A percentile compares a stretch with the other conserved stretches of the same genome.
Evolutionary conservation across 1,284 basidiomycete species (phyloP).

Genomic region (Puccinia triticina): DNA sequence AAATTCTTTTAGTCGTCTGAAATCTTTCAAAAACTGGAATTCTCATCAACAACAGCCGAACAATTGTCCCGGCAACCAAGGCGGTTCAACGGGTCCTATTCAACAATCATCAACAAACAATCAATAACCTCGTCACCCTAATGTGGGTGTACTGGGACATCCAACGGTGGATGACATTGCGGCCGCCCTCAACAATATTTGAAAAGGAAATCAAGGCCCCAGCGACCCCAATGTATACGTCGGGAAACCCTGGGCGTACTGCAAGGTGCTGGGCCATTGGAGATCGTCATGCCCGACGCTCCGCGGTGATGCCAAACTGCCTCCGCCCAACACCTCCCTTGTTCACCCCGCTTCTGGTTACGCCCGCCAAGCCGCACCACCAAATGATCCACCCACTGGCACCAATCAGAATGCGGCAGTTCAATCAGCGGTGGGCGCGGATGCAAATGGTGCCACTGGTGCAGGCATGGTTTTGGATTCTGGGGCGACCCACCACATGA

Average conservation of each 20-base stretch:
- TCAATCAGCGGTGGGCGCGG: not conserved
- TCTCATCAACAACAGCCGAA: too few species aligned
- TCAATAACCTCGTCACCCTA: too few species aligned
- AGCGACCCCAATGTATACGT: not conserved
- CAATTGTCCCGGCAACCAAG: too few species aligned
- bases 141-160: not conserved
- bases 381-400: not conserved
- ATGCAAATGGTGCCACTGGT: not conserved
- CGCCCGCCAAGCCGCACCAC: conserved; percentile 6
- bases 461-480: conserved; percentile 11
- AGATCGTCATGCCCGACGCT: not conserved
- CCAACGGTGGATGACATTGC: not conserved
- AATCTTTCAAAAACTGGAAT: too few species aligned
- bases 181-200: conserved; percentile 13
- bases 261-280: not conserved
- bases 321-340: not conserved
- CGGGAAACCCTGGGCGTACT: not conserved
- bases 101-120: too few species aligned
- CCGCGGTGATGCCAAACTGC: conserved; percentile 2
- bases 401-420: not conserved
- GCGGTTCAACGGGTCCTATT: too few species aligned
- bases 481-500: conserved; percentile 21
- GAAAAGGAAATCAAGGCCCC: not conserved
- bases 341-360: conserved; percentile 17
- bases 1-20: too few species aligned